Percentiles rank a stretch among this genome's conserved stretches.
phyloP scores from a whole-genome alignment of 192 early-diverging fungal genomes.

The Entrophospora sp. region DNA sequence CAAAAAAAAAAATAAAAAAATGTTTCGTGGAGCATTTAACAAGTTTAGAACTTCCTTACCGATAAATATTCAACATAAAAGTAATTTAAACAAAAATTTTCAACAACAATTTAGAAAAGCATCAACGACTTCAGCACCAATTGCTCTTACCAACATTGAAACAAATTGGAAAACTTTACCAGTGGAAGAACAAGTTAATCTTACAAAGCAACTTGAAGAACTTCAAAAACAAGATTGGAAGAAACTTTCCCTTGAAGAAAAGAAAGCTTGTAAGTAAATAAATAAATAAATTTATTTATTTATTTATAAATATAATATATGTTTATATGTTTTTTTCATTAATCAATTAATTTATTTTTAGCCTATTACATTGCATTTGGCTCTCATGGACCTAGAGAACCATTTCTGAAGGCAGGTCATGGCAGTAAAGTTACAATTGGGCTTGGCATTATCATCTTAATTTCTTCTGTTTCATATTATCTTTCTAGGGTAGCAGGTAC shows the following conservation, averaged over 20 bases:
- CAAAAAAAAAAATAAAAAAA: no score
- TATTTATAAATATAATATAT: not conserved
- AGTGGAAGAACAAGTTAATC: constrained; percentile 70
- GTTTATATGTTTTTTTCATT: not conserved
- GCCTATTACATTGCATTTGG: constrained; percentile 96
- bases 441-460: constrained; percentile 45
- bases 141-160: constrained; percentile 46
- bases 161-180: constrained; percentile 58
- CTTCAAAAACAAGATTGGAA: constrained; percentile 96
- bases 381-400: constrained; percentile 79
- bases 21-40: no score
- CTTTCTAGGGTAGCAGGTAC: constrained; percentile 9
- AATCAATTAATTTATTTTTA: constrained; percentile 19
- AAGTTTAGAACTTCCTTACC: no score
- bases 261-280: constrained; percentile 77
- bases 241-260: constrained; percentile 83
- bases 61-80: no score
- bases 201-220: constrained; percentile 70
- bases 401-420: constrained; percentile 58
- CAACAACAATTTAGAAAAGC: no score
- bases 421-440: constrained; percentile 60
- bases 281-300: not conserved
- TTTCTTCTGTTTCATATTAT: constrained; percentile 47
- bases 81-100: no score
- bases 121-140: constrained; percentile 34